Evolutionary conservation across 2,329 filamentous ascomycete species (phyloP), one percentile per base, ranked within the genome.

Genomic region (Parastagonospora nodorum): DNA sequence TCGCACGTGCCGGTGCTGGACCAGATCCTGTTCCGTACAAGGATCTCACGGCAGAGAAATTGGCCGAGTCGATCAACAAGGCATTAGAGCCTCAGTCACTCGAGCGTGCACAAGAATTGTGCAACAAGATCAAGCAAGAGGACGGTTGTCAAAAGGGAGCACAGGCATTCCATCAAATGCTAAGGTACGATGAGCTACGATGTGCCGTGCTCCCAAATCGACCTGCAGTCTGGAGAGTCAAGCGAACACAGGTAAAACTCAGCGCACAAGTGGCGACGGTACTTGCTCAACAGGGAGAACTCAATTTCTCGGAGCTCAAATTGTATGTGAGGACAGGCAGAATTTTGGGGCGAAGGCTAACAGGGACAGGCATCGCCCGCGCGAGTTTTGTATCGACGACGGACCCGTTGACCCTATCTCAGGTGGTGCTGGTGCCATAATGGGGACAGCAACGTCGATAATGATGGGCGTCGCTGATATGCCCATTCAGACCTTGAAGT

Each of bases 401-500:
- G 74, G 74, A 0, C 74, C 74, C 14, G 69, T 64, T 62, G 74
- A 76, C 50, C 74, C 74, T 7, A 50, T 76, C 14, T 69, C 72
- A 27, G 74, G 74, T 43, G 89, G 86, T 12, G 86, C 90, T 0
- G 84, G 85, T 38, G 90, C 92, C 0, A 75, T 97, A 1, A 78
- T 96, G n/a, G 88, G 89, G 5, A 93, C 92, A n/a, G 79, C 94
- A 40, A 86, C 88, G 24, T 88, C 84, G 33, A 87, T 97, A 50
- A 84, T 89, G 64, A 88, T 95, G 82, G 90, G 90, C 1, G 81
- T 96, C 35, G 89, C 89, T 1, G 91, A 96, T 64, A 78, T 87
- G 38, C 84, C 84, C 0, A 76, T 80, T 12, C 81, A 84, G 39
- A 78, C 85, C 4, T 66, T 83, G 39, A 79, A 78, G 55, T 71